Conservation (phyloP, 2,329 filamentous ascomycete species). For the Rutstroemia sp. region DNA sequence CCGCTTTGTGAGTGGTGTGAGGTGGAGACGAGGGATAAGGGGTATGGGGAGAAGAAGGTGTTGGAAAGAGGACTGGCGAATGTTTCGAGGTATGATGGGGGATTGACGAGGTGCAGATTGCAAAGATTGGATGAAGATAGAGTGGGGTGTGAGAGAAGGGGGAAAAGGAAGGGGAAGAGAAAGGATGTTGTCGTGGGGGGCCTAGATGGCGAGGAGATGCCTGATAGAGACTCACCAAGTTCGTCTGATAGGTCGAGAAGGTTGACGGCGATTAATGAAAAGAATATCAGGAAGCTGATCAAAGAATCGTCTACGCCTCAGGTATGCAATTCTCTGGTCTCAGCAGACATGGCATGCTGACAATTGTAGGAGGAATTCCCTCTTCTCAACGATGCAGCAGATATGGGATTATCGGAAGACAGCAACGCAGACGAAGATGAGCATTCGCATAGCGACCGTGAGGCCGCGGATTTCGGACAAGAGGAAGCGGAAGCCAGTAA, state of each 20-base stretch:
- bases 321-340: not conserved
- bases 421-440: constrained; percentile 11
- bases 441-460: constrained; percentile 11
- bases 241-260: constrained; percentile 1
- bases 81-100: constrained; percentile 39
- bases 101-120: constrained; percentile 39
- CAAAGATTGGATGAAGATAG: constrained; percentile 28
- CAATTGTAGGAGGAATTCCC: constrained; percentile 5
- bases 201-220: constrained; percentile 7
- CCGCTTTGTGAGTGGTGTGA: constrained; percentile 44
- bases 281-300: constrained; percentile 10
- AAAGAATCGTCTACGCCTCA: constrained; percentile 8
- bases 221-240: not conserved
- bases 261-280: constrained; percentile 8
- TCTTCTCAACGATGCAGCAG: constrained; percentile 17
- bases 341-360: not conserved
- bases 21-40: constrained; percentile 28
- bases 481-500: not conserved
- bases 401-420: constrained; percentile 17
- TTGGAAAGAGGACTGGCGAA: constrained; percentile 37
- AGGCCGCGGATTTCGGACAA: constrained; percentile 4
- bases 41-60: constrained; percentile 26
- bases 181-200: not conserved
- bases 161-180: not conserved
- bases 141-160: not conserved